Conservation (phyloP, 169 alveolate genomes). For the Plasmodium malariae region DNA sequence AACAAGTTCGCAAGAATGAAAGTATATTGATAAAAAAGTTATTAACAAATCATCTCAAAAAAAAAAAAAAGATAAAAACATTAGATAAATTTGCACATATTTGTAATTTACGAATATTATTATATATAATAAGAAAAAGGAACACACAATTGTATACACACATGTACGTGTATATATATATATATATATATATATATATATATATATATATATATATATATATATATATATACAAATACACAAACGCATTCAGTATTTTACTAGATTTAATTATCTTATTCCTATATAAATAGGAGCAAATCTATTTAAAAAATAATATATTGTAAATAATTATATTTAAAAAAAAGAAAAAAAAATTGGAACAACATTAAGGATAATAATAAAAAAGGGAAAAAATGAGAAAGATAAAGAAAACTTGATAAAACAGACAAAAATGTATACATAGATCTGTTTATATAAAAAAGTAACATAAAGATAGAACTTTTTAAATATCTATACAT, state of each 20-base stretch:
- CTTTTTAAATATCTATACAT: slow-evolving; percentile 8
- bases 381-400: slow-evolving; percentile 4
- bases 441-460: slow-evolving; percentile 26
- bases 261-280: slow-evolving; percentile 16
- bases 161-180: slow-evolving; percentile 1
- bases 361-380: background rate
- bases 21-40: slow-evolving; percentile 14
- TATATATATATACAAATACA: background rate
- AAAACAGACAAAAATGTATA: slow-evolving; percentile 40
- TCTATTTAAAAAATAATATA: background rate
- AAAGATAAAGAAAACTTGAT: background rate
- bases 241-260: background rate
- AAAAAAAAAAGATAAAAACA: slow-evolving; percentile 28
- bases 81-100: slow-evolving; percentile 21
- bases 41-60: slow-evolving; percentile 44
- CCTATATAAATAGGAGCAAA: slow-evolving; percentile 30
- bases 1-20: slow-evolving; percentile 26
- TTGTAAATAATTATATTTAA: slow-evolving; percentile 13
- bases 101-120: slow-evolving; percentile 15
- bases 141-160: slow-evolving; percentile 9
- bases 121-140: slow-evolving; percentile 13
- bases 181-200: slow-evolving; percentile 20
- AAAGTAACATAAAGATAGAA: background rate
- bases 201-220: background rate
- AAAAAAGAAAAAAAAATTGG: slow-evolving; percentile 25